Percentiles rank a stretch among this genome's conserved stretches.
phyloP scores from a whole-genome alignment of 208 protist genomes.

The Vickermania spadyakhi region DNA sequence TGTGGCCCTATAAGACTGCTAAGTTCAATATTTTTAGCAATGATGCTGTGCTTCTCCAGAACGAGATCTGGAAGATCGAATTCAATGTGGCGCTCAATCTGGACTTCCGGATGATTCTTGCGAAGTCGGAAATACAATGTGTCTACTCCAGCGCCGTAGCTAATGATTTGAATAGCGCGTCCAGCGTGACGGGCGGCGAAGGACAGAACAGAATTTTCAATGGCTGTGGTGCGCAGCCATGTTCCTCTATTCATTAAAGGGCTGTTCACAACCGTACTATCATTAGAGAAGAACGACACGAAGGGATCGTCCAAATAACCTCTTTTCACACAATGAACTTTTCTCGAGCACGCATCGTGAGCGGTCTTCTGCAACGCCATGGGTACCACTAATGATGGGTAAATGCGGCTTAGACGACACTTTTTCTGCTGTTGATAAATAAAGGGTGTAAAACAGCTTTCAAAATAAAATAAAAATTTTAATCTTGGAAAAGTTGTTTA shows the following conservation, averaged over 20 bases:
- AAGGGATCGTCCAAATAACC: constrained; percentile 84
- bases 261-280: constrained; percentile 84
- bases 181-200: constrained; percentile 30
- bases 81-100: constrained; percentile 57
- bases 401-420: no score
- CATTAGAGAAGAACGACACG: constrained; percentile 61
- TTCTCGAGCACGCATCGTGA: constrained; percentile 81
- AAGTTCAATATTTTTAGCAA: constrained; percentile 31
- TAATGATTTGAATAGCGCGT: constrained; percentile 76
- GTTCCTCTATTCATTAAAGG: constrained; percentile 88
- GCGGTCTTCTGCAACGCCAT: constrained; percentile 85
- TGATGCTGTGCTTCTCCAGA: constrained; percentile 51
- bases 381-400: no score
- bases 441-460: no score
- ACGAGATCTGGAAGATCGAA: constrained; percentile 80
- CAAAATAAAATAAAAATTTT: no score
- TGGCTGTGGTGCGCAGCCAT: constrained; percentile 78
- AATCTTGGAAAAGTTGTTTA: no score
- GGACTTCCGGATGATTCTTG: constrained; percentile 41
- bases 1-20: constrained; percentile 19
- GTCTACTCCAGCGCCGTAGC: constrained; percentile 81
- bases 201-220: constrained; percentile 58
- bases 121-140: constrained; percentile 85
- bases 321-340: constrained; percentile 82
- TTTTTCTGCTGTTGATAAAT: no score